Evolutionary conservation across 148 eudicot genomes (phyloP).

Genomic region (Cornus suecica): DNA sequence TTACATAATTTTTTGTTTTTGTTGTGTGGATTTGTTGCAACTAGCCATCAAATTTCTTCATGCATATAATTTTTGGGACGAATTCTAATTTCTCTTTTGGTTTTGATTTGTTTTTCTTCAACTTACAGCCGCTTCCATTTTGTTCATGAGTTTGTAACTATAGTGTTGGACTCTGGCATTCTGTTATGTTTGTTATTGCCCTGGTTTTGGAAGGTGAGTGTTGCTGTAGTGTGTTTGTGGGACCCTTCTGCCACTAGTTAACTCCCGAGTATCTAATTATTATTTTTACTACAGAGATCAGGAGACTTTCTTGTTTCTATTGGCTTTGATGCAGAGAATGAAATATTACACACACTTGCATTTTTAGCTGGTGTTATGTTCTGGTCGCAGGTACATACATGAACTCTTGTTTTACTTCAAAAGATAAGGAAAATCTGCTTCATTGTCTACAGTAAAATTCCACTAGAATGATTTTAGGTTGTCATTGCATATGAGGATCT

Average conservation of each 20-base stretch:
- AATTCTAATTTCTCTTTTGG: conserved; percentile 8
- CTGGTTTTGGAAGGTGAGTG: conserved; percentile 91
- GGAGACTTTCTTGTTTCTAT: conserved; percentile 51
- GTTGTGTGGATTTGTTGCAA: not conserved
- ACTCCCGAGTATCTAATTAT: conserved; percentile 8
- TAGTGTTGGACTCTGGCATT: conserved; percentile 85
- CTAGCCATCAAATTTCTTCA: not conserved
- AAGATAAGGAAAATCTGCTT: conserved; percentile 1
- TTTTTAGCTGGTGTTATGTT: conserved; percentile 92
- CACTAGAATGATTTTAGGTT: not conserved
- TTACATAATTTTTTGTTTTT: conserved; percentile 1
- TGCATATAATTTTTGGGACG: not conserved
- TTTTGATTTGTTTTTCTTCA: conserved; percentile 14
- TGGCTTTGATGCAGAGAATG: conserved; percentile 82
- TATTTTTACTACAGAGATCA: conserved; percentile 48
- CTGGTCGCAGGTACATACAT: conserved; percentile 83
- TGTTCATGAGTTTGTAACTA: conserved; percentile 80
- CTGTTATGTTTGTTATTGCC: conserved; percentile 73
- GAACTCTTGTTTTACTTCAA: not conserved
- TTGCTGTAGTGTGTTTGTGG: conserved; percentile 3
- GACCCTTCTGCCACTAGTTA: conserved; percentile 2
- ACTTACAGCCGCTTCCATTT: conserved; percentile 84
- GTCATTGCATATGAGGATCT: not conserved
- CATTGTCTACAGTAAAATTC: not conserved
- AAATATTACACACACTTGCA: conserved; percentile 85